phyloP scores from a whole-genome alignment of 202 grass and related monocot genomes.

The Schoenoplectus triqueter region DNA sequence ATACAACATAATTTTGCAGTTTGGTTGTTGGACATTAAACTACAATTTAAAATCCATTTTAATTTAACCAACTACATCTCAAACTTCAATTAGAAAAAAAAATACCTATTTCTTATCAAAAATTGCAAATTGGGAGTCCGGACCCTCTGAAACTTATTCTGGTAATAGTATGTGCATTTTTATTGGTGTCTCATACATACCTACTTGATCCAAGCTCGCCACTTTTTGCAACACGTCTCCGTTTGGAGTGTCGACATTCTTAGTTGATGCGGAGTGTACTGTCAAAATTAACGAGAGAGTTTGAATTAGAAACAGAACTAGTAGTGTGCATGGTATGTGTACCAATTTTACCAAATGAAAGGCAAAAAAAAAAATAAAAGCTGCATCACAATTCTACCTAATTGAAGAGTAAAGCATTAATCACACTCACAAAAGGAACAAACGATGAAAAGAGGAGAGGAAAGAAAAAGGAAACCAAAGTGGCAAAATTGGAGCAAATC shows the following conservation, averaged over 20 bases:
- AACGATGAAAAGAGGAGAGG: not conserved
- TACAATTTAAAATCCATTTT: not conserved
- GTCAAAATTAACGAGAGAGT: not conserved
- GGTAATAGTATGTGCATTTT: not conserved
- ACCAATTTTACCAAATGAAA: not conserved
- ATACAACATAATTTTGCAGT: not conserved
- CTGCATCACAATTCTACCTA: no score
- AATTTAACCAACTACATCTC: not conserved
- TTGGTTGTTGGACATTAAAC: not conserved
- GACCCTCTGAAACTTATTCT: not conserved
- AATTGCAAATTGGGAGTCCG: not conserved
- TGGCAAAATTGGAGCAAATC: constrained; percentile 25
- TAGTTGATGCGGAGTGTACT: not conserved
- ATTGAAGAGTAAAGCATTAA: not conserved
- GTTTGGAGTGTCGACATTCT: constrained; percentile 33
- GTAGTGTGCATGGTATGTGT: not conserved
- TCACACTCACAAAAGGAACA: not conserved
- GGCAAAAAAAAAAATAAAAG: no score
- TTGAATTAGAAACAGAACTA: not conserved
- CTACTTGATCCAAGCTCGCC: constrained; percentile 30
- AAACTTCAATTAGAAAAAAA: not conserved
- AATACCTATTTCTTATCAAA: not conserved
- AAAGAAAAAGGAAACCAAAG: not conserved
- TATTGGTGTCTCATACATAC: constrained; percentile 31
- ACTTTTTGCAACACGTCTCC: constrained; percentile 1